phyloP scores from a whole-genome alignment of 2,329 filamentous ascomycete species.

The Aspergillus uvarum region DNA sequence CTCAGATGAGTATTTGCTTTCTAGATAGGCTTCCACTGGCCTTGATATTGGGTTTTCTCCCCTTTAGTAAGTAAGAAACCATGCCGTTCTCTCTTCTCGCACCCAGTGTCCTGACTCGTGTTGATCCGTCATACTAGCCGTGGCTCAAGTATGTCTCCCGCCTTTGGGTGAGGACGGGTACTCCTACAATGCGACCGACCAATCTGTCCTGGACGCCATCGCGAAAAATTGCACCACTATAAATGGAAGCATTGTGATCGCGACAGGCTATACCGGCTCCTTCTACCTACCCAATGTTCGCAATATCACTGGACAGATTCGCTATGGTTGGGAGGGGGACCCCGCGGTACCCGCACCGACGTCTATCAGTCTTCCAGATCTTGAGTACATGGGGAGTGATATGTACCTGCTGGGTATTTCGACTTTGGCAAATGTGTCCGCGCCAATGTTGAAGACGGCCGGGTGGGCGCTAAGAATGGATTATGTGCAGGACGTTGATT shows the following conservation, averaged over 20 bases:
- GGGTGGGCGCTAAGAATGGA: not conserved
- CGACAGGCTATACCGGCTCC: not conserved
- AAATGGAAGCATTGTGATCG: not conserved
- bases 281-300: not conserved
- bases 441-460: not conserved
- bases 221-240: not conserved
- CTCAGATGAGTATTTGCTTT: too few relatives aligned
- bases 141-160: not conserved
- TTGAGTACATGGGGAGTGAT: not conserved
- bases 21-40: too few relatives aligned
- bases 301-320: not conserved
- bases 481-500: not conserved
- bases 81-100: too few relatives aligned
- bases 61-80: too few relatives aligned
- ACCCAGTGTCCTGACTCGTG: too few relatives aligned
- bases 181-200: not conserved
- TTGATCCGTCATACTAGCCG: not conserved
- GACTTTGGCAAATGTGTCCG: not conserved
- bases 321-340: not conserved
- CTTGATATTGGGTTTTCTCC: too few relatives aligned
- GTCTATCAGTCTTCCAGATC: not conserved
- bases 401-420: not conserved
- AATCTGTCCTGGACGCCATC: not conserved
- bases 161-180: not conserved
- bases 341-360: not conserved